These are phyloP conservation scores for Hyparrhenia diplandra DNA, from an alignment of 176 grass and related monocot species.

Conservation along the genomic window DNA sequence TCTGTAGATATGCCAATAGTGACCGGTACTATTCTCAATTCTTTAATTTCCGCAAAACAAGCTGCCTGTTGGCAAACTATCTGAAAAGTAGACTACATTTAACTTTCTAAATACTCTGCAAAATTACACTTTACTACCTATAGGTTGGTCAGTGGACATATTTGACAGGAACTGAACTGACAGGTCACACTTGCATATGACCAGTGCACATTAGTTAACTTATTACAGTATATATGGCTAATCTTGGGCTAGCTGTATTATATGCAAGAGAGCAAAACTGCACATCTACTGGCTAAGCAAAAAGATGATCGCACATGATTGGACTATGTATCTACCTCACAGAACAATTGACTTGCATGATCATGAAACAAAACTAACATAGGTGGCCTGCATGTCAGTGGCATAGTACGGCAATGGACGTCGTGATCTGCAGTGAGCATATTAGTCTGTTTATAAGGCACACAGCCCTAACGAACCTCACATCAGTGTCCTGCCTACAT, in stretches of 20 bases:
- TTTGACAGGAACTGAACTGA: not conserved
- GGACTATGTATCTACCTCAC: not conserved
- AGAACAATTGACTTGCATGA: not conserved
- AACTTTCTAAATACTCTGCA: no score
- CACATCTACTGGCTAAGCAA: not conserved
- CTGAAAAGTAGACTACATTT: no score
- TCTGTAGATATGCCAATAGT: not conserved
- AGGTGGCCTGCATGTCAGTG: not conserved
- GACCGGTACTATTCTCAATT: not conserved
- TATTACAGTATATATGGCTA: not conserved
- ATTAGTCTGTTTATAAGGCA: not conserved
- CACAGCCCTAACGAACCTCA: not conserved
- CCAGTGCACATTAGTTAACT: not conserved
- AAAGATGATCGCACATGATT: not conserved
- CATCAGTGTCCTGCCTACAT: not conserved
- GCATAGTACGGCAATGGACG: not conserved
- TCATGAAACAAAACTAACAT: not conserved
- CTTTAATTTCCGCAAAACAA: not conserved
- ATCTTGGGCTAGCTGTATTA: not conserved
- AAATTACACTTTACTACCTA: no score
- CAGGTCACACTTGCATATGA: not conserved
- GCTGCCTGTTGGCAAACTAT: no score
- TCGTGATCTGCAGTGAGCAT: not conserved
- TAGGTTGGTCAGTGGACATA: not conserved
- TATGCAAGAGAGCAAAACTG: not conserved